Evolutionary conservation across 2,329 filamentous ascomycete genomes (phyloP).

Genomic region (Alternaria tenuissima): DNA sequence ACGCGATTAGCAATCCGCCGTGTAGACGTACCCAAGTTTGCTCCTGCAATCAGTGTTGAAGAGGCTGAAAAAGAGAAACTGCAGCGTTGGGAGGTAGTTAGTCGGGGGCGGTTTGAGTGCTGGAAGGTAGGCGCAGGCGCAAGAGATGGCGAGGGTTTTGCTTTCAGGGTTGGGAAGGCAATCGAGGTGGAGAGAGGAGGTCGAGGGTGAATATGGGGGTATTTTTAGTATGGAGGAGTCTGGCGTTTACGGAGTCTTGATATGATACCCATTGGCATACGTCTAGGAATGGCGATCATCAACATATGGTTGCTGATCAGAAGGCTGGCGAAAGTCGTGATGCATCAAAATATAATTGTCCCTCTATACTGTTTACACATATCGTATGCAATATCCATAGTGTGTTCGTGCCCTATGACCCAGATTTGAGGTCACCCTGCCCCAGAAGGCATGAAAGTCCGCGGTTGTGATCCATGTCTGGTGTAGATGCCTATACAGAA

Average conservation of each 20-base stretch:
- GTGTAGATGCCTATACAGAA: neutral
- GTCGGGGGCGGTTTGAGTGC: constrained; percentile 47
- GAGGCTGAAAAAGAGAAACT: constrained; percentile 49
- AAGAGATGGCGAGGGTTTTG: constrained; percentile 32
- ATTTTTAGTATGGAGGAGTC: neutral
- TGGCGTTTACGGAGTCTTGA: neutral
- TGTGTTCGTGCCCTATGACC: neutral
- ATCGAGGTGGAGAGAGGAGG: constrained; percentile 22
- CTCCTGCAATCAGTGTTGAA: constrained; percentile 47
- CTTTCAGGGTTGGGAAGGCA: constrained; percentile 36
- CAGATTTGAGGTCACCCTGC: neutral
- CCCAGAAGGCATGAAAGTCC: neutral
- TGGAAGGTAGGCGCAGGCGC: constrained; percentile 35
- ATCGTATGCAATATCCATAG: neutral
- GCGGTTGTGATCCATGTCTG: neutral
- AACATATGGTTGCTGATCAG: neutral
- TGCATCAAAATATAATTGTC: neutral
- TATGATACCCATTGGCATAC: neutral
- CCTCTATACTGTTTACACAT: neutral
- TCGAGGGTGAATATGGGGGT: neutral
- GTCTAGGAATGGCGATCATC: neutral
- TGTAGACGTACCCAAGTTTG: constrained; percentile 48
- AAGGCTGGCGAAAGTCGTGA: neutral
- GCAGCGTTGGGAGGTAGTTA: constrained; percentile 49
- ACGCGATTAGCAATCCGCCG: constrained; percentile 48